Evolutionary conservation across 2,329 filamentous ascomycete genomes (phyloP).

Genomic region (Pseudocercospora eumusae): DNA sequence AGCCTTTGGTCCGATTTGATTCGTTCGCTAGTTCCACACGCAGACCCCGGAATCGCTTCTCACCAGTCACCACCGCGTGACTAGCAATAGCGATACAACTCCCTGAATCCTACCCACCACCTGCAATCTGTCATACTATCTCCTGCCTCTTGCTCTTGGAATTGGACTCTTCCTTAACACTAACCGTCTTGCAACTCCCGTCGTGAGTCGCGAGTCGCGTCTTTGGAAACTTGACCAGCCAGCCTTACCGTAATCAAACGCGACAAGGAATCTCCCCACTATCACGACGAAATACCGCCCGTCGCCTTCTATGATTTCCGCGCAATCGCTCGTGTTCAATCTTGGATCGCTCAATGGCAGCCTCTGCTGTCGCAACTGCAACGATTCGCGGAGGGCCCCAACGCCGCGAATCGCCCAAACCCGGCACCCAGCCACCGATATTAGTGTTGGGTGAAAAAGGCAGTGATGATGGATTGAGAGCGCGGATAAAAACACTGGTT

Average conservation of each 20-base stretch:
- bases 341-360: slow-evolving; percentile 47
- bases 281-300: slow-evolving; percentile 7
- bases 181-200: no score
- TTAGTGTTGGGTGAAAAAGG: slow-evolving; percentile 48
- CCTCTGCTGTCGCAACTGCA: slow-evolving; percentile 42
- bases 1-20: background rate
- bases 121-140: background rate
- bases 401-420: slow-evolving; percentile 46
- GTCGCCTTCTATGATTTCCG: slow-evolving; percentile 41
- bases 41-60: slow-evolving; percentile 4
- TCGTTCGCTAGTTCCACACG: slow-evolving; percentile 6
- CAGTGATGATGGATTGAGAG: slow-evolving; percentile 38
- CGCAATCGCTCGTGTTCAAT: slow-evolving; percentile 31
- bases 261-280: slow-evolving; percentile 17
- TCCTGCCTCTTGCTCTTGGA: background rate
- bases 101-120: slow-evolving; percentile 11
- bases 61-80: slow-evolving; percentile 13
- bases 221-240: slow-evolving; percentile 9
- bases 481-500: slow-evolving; percentile 31
- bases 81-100: slow-evolving; percentile 8
- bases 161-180: background rate
- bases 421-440: slow-evolving; percentile 46
- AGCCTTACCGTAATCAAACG: slow-evolving; percentile 5
- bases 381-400: slow-evolving; percentile 44
- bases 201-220: slow-evolving; percentile 10